Base-by-base conservation (phyloP, 208 protist genomes). In the Novymonas esmeraldas region DNA sequence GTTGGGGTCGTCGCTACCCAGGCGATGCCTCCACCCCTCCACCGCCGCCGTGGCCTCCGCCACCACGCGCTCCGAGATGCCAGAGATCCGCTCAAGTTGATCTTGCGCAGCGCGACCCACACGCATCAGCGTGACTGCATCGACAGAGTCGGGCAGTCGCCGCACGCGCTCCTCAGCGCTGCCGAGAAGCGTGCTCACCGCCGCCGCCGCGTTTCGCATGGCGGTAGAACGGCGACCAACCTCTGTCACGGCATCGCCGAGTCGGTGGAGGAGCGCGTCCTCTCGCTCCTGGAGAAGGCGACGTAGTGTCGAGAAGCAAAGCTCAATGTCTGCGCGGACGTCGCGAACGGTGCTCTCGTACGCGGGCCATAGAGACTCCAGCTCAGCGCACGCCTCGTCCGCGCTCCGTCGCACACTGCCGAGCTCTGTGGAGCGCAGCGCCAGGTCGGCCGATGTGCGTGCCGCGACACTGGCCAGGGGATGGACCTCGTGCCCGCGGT, bases 401-500 rank as follows among this genome's bases (percentile, higher is more conserved):
- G 81, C 71, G 5, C 9, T 59, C 24, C 49, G 29, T 1, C 54
- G 51, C 18, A 72, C 22, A 20, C 20, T 18, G 9, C 67, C 41
- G 16, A 89, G 62, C 36, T 70, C 56, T 5, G 50, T 41, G 28
- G 78, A 63, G 6, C 70, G 54, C 16, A 64, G 14, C 6, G 52
- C 46, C 24, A 77, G 39, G 9, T 38, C 42, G 2, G 33, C 49
- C 2, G 52, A 31, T 0, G 76, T 73, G 36, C 46, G 64, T 2
- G 36, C 28, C 0, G 70, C 70, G 7, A 87, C 68, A 33, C 85
- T 76, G 16, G 77, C 63, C 6, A 90, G 78, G 7, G 81, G 73
- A 6, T 70, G 70, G 31, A 90, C 79, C 0, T 79, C 78, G 63
- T 94, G 81, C 14, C 73, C 79, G 50, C 81, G 84, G 75, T 94